phyloP scores from a whole-genome alignment of 768 basidiomycete species.

The Agrocybe pediades region DNA sequence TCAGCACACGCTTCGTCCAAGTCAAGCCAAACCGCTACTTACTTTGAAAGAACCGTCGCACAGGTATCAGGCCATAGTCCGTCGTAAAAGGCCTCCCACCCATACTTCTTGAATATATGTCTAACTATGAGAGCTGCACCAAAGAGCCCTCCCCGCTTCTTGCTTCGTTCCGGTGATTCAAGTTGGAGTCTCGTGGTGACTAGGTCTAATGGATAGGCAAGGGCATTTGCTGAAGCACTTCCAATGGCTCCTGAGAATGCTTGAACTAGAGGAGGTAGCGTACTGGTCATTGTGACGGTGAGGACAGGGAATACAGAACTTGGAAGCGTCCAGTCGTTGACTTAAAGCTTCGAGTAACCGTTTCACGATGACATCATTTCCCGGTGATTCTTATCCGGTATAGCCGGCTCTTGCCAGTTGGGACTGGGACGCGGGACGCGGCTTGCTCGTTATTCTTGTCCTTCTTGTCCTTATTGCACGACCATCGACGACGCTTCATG shows the following conservation, averaged over 20 bases:
- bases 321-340: too few species aligned
- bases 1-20: background rate
- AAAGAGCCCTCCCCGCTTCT: conserved; percentile 22
- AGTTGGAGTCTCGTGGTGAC: conserved; percentile 53
- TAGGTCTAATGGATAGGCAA: conserved; percentile 63
- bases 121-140: conserved; percentile 39
- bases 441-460: too few species aligned
- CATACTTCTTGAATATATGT: conserved; percentile 39
- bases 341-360: too few species aligned
- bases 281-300: conserved; percentile 47
- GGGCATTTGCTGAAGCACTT: conserved; percentile 51
- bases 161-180: conserved; percentile 26
- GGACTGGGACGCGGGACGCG: too few species aligned
- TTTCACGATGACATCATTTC: too few species aligned
- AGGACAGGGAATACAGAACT: background rate
- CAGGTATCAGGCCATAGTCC: conserved; percentile 54
- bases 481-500: too few species aligned
- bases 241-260: conserved; percentile 60
- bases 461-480: too few species aligned
- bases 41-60: conserved; percentile 58
- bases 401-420: too few species aligned
- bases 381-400: too few species aligned
- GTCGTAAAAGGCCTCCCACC: conserved; percentile 48
- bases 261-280: conserved; percentile 60
- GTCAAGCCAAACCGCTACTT: conserved; percentile 3